phyloP scores from a whole-genome alignment of 2,329 filamentous ascomycete genomes.

The Ceratocystiopsis minuta region DNA sequence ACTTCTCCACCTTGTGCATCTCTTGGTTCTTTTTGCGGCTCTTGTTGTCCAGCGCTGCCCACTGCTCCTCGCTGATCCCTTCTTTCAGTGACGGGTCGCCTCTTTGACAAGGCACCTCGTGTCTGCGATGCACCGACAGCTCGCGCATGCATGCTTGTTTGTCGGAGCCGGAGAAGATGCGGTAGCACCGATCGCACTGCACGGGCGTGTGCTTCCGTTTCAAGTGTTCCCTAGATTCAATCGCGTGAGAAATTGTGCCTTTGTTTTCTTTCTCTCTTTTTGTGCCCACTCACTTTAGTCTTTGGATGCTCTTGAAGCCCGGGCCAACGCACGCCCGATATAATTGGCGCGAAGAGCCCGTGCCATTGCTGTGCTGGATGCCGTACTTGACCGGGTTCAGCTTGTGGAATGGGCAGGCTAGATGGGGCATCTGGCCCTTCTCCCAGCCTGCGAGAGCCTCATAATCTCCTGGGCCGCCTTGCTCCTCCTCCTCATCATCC shows the following conservation, averaged over 20 bases:
- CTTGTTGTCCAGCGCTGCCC: constrained; percentile 12
- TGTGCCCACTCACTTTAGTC: constrained; percentile 12
- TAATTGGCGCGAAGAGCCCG: constrained; percentile 4
- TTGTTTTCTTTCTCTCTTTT: no score
- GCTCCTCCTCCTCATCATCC: constrained; percentile 6
- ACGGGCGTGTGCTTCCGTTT: constrained; percentile 13
- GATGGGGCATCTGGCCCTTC: no score
- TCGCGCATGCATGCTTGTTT: constrained; percentile 7
- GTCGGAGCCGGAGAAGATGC: constrained; percentile 9
- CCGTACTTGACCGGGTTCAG: constrained; percentile 12
- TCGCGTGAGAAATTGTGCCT: neutral
- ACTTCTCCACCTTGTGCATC: constrained; percentile 13
- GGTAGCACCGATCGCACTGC: constrained; percentile 14
- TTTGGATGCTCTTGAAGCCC: constrained; percentile 13
- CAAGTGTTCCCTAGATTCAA: constrained; percentile 11
- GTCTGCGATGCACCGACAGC: constrained; percentile 10
- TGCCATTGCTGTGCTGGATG: constrained; percentile 8
- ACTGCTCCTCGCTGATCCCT: constrained; percentile 12
- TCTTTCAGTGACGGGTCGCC: constrained; percentile 11
- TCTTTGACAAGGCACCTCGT: constrained; percentile 8
- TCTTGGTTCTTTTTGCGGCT: constrained; percentile 14
- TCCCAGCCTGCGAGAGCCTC: no score
- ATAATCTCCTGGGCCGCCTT: constrained; percentile 1
- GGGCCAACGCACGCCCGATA: constrained; percentile 14
- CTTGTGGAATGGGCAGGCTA: constrained; percentile 15